phyloP scores from a whole-genome alignment of 2,329 filamentous ascomycete genomes.

The Fusarium pseudograminearum region DNA sequence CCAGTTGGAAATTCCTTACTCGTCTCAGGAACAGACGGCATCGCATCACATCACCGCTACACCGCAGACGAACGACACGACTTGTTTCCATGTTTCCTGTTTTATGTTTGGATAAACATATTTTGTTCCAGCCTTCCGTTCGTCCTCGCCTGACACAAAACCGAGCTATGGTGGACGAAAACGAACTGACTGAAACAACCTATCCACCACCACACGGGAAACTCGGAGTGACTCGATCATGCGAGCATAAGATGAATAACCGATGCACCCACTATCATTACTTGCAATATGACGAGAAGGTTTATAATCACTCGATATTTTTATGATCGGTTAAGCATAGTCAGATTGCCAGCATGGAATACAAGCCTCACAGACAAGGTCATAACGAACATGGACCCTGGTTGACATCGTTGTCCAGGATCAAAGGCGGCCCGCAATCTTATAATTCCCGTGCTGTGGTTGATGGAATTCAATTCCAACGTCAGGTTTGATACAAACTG shows the following conservation, averaged over 20 bases:
- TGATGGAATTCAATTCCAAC: conserved; percentile 47
- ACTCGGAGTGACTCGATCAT: conserved; percentile 20
- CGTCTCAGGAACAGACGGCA: conserved; percentile 23
- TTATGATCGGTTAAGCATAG: conserved; percentile 18
- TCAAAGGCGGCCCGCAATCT: conserved; percentile 41
- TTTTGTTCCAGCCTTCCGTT: conserved; percentile 16
- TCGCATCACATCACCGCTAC: conserved; percentile 8
- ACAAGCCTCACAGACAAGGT: conserved; percentile 15
- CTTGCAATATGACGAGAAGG: conserved; percentile 11
- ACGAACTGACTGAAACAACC: conserved; percentile 42
- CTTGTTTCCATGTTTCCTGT: conserved; percentile 25
- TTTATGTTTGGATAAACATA: conserved; percentile 34
- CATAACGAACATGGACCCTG: conserved; percentile 20
- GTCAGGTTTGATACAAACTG: conserved; percentile 32
- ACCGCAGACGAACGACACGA: conserved; percentile 21
- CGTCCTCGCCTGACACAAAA: conserved; percentile 35
- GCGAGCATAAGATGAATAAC: conserved; percentile 18
- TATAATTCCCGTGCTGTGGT: conserved; percentile 44
- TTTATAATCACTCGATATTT: conserved; percentile 1
- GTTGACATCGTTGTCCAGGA: conserved; percentile 37
- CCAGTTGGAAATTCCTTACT: conserved; percentile 26
- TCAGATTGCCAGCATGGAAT: conserved; percentile 29
- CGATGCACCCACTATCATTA: conserved; percentile 5
- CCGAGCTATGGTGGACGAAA: conserved; percentile 10
- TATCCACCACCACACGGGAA: conserved; percentile 23